These are phyloP conservation scores for Ilex paraguariensis DNA, from an alignment of 305 asterid genomes.

Conservation along the genomic window DNA sequence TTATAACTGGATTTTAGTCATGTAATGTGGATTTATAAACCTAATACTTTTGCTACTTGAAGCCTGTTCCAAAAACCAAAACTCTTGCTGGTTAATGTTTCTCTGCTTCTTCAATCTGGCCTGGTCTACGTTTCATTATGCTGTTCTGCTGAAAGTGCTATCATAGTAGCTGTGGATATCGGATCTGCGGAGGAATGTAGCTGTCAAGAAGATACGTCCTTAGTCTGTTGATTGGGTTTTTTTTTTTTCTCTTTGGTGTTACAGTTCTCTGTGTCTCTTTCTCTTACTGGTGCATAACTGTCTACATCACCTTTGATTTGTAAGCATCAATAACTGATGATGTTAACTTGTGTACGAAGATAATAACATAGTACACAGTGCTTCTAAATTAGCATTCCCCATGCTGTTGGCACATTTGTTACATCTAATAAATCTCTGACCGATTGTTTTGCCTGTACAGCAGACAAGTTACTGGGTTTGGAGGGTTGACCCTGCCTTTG, in stretches of 20 bases:
- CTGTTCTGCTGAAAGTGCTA: neutral
- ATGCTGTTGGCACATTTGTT: neutral
- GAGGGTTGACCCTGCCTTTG: conserved; percentile 58
- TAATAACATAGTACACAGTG: neutral
- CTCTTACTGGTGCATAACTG: too few relatives aligned
- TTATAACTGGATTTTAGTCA: too few relatives aligned
- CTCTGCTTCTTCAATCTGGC: neutral
- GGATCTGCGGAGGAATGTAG: neutral
- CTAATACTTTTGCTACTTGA: neutral
- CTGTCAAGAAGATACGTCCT: too few relatives aligned
- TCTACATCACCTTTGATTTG: too few relatives aligned
- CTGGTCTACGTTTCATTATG: neutral
- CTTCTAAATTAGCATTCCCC: neutral
- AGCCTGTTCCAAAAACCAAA: neutral
- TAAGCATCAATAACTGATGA: neutral
- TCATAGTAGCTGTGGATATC: neutral
- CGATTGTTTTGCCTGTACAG: conserved; percentile 12
- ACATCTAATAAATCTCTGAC: conserved; percentile 1
- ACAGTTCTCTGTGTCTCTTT: neutral
- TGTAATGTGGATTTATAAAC: neutral
- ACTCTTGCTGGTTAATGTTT: neutral
- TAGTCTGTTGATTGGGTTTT: too few relatives aligned
- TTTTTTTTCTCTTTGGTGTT: too few relatives aligned
- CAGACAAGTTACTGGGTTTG: conserved; percentile 69
- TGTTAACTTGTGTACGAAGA: neutral